Evolutionary conservation across 2,329 filamentous ascomycete genomes (phyloP), one percentile per base, ranked within the genome.

Genomic region (Trichophyton verrucosum): DNA sequence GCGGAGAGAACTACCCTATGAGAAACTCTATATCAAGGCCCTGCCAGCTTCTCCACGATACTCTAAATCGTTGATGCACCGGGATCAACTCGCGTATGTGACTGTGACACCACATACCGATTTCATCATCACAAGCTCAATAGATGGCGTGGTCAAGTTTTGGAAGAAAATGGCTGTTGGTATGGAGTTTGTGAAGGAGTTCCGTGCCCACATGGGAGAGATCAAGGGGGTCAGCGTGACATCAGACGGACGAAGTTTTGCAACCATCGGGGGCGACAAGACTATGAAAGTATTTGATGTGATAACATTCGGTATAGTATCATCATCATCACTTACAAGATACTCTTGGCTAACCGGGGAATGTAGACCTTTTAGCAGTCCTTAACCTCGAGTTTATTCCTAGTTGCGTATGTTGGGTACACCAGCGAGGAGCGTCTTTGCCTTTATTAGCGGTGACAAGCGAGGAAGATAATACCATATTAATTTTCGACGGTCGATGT

Each of bases 131-230:
- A 99, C 94, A 0, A 89, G 88, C 63, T 97, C 94, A 0, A 77
- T 89, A 49, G 94, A 99, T 71, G 95, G 95, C n/a, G 87, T 92
- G 0, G 92, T 97, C 67, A 99, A 99, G 74, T 99, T 99, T 73
- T 99, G 94, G 94, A 99, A 99, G 78, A 99, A 99, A 77, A 83
- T 88, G 65, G 86, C 84, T 1, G 86, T 89, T 38, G 89, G 89
- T 0, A 88, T 99, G 62, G 95, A 99, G 76, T 99, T 99, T 70
- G 92, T 97, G 59, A 99, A 99, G 76, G 91, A 99, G 76, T 99
- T 96, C 77, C 87, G 86, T 70, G 91, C 94, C 6, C 95, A 99
- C 75, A 81, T 82, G 61, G 89, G 89, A 58, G 89, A 95, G 70
- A 89, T 97, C 70, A 85, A 80, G 63, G 87, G 87, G 30, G 89